Evolutionary conservation across 148 eudicot species (phyloP).

Genomic region (Rhododendron ovatum): DNA sequence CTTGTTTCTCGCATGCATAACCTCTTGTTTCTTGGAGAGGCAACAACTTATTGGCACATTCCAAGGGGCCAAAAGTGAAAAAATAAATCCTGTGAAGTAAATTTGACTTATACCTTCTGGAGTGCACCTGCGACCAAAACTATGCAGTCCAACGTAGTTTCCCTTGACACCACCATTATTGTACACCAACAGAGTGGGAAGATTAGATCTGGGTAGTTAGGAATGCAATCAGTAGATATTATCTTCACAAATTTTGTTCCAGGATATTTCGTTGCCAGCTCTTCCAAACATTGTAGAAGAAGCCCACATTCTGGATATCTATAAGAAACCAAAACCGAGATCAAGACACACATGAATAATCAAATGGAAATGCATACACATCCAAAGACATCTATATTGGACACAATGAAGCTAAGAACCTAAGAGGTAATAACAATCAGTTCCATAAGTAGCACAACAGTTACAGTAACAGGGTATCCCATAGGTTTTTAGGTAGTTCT

Average conservation of each 20-base stretch:
- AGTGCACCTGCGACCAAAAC: slow-evolving; percentile 82
- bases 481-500: not conserved
- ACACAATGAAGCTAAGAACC: not conserved
- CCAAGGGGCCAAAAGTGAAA: not conserved
- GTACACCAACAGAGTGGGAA: slow-evolving; percentile 88
- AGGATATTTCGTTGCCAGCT: slow-evolving; percentile 63
- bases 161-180: slow-evolving; percentile 83
- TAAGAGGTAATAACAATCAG: not conserved
- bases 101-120: slow-evolving; percentile 61
- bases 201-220: slow-evolving; percentile 91
- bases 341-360: not conserved
- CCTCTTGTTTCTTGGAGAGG: not conserved
- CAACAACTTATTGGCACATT: not conserved
- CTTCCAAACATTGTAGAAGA: slow-evolving; percentile 65
- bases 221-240: slow-evolving; percentile 91
- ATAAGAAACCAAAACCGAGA: slow-evolving; percentile 5
- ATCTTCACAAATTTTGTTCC: slow-evolving; percentile 90
- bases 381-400: not conserved
- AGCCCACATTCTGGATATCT: slow-evolving; percentile 67
- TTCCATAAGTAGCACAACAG: not conserved
- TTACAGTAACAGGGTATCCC: not conserved
- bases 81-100: not conserved
- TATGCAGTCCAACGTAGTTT: slow-evolving; percentile 66
- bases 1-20: not conserved
- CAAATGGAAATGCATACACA: not conserved